phyloP scores from a whole-genome alignment of 1,284 basidiomycete genomes.

The Farysia itapuensis region DNA sequence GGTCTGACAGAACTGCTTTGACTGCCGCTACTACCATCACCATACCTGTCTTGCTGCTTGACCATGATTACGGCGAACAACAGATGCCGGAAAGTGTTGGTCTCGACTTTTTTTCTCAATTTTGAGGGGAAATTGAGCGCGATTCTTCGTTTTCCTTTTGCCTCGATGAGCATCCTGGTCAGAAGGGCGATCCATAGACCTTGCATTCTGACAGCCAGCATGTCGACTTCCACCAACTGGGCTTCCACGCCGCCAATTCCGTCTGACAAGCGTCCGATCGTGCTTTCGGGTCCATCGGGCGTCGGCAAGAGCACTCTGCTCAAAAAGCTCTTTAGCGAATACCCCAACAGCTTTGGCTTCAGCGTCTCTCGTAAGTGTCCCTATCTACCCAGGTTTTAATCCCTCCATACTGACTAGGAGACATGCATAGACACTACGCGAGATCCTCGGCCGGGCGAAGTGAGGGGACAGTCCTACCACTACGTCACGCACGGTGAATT shows the following conservation, averaged over 20 bases:
- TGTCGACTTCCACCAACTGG: no score
- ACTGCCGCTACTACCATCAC: no score
- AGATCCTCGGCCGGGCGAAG: constrained; percentile 78
- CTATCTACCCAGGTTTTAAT: constrained; percentile 7
- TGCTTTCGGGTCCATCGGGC: constrained; percentile 82
- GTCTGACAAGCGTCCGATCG: constrained; percentile 65
- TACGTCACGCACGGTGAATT: constrained; percentile 66
- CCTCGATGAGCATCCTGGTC: no score
- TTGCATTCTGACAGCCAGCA: no score
- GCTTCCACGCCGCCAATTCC: constrained; percentile 30
- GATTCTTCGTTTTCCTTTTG: no score
- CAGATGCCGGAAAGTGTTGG: no score
- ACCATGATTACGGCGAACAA: no score
- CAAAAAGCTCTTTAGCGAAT: constrained; percentile 77
- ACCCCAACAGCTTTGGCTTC: constrained; percentile 86
- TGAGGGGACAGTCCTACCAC: constrained; percentile 70
- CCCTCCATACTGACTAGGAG: constrained; percentile 8
- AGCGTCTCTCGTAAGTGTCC: constrained; percentile 76
- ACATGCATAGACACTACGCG: constrained; percentile 80
- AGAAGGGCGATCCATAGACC: no score
- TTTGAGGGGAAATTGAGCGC: no score
- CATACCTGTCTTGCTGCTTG: no score
- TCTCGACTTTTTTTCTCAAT: no score
- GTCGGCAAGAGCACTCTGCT: constrained; percentile 94
- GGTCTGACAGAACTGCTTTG: no score